A percentile compares a stretch with the other conserved stretches of the same genome.
phyloP scores from a whole-genome alignment of 2,329 filamentous ascomycete species.

The Pseudogymnoascus sp. region DNA sequence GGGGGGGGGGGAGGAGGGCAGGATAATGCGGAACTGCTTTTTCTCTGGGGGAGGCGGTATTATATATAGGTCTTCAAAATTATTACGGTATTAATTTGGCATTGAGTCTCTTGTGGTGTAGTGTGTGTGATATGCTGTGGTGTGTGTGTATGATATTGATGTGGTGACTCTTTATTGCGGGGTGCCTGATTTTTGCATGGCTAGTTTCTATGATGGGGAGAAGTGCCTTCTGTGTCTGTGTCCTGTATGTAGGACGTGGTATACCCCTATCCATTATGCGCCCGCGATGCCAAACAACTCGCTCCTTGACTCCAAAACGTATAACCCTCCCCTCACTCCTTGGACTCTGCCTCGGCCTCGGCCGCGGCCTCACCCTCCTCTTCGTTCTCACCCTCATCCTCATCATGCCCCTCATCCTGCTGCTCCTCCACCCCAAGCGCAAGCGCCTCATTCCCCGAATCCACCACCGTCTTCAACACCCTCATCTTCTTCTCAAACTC shows the following conservation, averaged over 20 bases:
- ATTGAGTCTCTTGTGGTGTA: neutral
- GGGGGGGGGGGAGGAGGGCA: neutral
- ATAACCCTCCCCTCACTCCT: neutral
- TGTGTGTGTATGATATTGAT: no score
- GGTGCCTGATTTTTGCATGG: neutral
- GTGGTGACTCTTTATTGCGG: neutral
- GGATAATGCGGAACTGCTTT: neutral
- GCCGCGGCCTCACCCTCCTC: neutral
- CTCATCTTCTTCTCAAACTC: conserved; percentile 53
- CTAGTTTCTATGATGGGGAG: neutral
- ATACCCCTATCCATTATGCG: neutral
- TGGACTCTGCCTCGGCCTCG: neutral
- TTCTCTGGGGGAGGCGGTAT: neutral
- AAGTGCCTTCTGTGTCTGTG: neutral
- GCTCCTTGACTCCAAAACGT: neutral
- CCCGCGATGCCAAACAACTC: neutral
- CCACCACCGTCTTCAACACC: conserved; percentile 45
- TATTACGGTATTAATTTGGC: conserved; percentile 4
- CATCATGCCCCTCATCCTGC: conserved; percentile 13
- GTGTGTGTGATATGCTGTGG: no score
- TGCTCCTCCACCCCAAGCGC: conserved; percentile 22
- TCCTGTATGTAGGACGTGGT: neutral
- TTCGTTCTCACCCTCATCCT: neutral
- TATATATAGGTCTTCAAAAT: conserved; percentile 7
- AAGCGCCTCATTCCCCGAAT: conserved; percentile 29